Conservation (phyloP, 1,284 basidiomycete species). For the Leccinum holopus region DNA sequence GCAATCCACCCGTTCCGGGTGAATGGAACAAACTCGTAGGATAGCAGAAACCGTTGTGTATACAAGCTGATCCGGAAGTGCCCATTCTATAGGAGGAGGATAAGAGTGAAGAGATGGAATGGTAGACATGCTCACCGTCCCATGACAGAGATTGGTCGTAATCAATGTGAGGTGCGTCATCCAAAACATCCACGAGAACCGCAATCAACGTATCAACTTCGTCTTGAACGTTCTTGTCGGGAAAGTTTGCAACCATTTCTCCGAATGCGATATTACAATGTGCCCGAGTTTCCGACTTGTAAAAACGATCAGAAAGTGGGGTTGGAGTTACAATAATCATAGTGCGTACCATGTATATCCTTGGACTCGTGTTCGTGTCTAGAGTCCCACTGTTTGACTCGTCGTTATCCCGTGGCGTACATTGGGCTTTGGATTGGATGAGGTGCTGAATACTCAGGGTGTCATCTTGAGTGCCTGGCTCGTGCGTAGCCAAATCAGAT, state of each 20-base stretch:
- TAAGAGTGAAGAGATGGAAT: conserved; percentile 11
- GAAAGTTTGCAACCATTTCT: conserved; percentile 65
- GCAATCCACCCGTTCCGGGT: conserved; percentile 47
- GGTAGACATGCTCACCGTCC: conserved; percentile 53
- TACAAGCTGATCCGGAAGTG: conserved; percentile 78
- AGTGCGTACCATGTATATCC: conserved; percentile 28
- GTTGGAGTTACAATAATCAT: not conserved
- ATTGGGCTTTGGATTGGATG: conserved; percentile 60
- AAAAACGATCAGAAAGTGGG: conserved; percentile 12
- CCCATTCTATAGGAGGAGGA: conserved; percentile 56
- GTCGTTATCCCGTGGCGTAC: conserved; percentile 16
- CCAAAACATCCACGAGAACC: conserved; percentile 62
- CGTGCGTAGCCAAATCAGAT: conserved; percentile 72
- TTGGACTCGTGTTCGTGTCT: not conserved
- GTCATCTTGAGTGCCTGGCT: conserved; percentile 50
- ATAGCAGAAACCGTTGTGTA: conserved; percentile 74
- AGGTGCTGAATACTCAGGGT: conserved; percentile 51
- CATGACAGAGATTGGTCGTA: conserved; percentile 77
- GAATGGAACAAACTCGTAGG: conserved; percentile 58
- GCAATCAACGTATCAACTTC: conserved; percentile 52
- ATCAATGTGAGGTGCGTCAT: conserved; percentile 68
- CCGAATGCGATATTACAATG: conserved; percentile 79
- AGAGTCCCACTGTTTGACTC: not conserved
- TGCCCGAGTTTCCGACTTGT: conserved; percentile 57
- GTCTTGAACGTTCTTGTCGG: conserved; percentile 50